Evolutionary conservation across 805 yeast species (phyloP).

Genomic region (Kuraishia hungarica): DNA sequence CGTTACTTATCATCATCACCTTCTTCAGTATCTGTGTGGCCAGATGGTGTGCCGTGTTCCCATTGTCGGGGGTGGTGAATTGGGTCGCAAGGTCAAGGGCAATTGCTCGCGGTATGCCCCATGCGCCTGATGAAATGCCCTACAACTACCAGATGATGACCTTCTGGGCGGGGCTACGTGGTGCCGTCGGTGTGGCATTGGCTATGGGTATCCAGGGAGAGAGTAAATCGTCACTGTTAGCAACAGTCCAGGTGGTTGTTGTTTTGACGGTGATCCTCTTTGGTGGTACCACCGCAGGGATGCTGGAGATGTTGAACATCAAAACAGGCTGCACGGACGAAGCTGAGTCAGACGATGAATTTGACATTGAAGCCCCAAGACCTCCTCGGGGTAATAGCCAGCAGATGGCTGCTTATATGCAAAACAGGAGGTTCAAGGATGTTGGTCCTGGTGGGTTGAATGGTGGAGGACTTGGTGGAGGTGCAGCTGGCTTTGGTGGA

Average conservation of each 20-base stretch:
- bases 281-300: constrained; percentile 98
- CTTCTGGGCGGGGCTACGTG: constrained; percentile 98
- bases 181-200: constrained; percentile 98
- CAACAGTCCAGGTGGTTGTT: constrained; percentile 94
- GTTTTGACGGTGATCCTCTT: constrained; percentile 92
- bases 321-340: constrained; percentile 87
- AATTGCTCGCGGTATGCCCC: constrained; percentile 33
- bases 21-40: constrained; percentile 88
- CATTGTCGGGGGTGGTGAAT: constrained; percentile 77
- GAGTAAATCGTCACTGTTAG: constrained; percentile 76
- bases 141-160: constrained; percentile 97
- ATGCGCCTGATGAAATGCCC: constrained; percentile 80
- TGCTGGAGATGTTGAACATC: constrained; percentile 92
- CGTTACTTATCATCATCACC: constrained; percentile 83
- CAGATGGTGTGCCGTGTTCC: constrained; percentile 96
- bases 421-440: constrained; percentile 2
- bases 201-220: constrained; percentile 98
- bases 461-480: too few relatives aligned
- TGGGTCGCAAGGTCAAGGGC: constrained; percentile 61
- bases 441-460: not conserved
- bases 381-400: not conserved
- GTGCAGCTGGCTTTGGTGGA: not conserved
- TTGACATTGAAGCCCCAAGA: constrained; percentile 77
- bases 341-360: constrained; percentile 84
- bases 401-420: not conserved